These are phyloP conservation scores for Phanerochaete sordida DNA, from an alignment of 768 basidiomycete species.

Conservation along the genomic window DNA sequence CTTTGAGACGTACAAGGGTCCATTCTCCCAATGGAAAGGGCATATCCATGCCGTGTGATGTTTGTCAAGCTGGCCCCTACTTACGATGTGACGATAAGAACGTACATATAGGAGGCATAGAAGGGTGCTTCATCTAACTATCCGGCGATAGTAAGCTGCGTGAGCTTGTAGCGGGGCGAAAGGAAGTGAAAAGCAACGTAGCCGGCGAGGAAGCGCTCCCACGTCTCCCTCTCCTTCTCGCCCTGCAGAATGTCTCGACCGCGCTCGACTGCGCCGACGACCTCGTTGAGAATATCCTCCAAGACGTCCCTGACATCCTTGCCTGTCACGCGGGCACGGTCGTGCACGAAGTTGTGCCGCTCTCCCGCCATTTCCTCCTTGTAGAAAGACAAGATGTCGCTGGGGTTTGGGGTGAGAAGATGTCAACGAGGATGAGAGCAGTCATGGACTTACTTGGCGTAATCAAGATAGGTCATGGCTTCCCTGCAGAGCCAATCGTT, in stretches of 20 bases:
- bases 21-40: too few species aligned
- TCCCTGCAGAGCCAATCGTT: background rate
- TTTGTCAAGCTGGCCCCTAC: too few species aligned
- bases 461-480: constrained; percentile 15
- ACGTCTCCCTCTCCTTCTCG: constrained; percentile 13
- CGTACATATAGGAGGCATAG: too few species aligned
- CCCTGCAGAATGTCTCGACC: constrained; percentile 11
- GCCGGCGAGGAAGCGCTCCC: constrained; percentile 17
- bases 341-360: constrained; percentile 12
- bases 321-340: constrained; percentile 4
- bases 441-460: constrained; percentile 33
- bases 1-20: too few species aligned
- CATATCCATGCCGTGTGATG: too few species aligned
- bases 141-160: background rate
- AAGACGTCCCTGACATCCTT: background rate
- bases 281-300: constrained; percentile 12
- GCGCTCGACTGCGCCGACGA: constrained; percentile 15
- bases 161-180: constrained; percentile 1
- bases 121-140: too few species aligned
- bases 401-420: background rate
- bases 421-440: background rate
- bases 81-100: too few species aligned
- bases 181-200: constrained; percentile 14
- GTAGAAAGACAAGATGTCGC: constrained; percentile 16
- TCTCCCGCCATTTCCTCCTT: constrained; percentile 13